phyloP scores from a whole-genome alignment of 2,329 filamentous ascomycete genomes.

The Pseudogymnoascus sp. region DNA sequence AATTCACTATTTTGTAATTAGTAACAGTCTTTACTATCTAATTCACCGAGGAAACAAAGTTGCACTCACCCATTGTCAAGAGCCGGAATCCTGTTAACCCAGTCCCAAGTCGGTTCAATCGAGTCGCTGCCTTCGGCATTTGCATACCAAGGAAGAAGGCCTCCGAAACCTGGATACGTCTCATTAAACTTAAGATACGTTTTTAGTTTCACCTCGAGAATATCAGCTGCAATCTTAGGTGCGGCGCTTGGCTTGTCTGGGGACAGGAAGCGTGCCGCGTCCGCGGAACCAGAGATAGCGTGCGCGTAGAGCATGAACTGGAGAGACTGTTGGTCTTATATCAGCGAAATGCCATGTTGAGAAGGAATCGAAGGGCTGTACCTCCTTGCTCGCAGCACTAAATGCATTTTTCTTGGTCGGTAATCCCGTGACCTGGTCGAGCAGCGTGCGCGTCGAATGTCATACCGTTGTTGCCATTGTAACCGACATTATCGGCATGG shows the following conservation, averaged over 20 bases:
- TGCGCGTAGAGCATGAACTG: conserved; percentile 40
- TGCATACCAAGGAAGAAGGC: conserved; percentile 36
- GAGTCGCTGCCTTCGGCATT: conserved; percentile 19
- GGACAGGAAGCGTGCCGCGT: conserved; percentile 36
- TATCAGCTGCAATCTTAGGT: conserved; percentile 29
- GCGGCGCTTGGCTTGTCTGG: conserved; percentile 30
- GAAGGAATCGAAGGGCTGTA: conserved; percentile 10
- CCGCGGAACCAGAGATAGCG: conserved; percentile 32
- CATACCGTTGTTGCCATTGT: conserved; percentile 38
- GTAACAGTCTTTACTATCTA: not conserved
- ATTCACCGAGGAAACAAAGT: not conserved
- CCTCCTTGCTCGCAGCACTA: conserved; percentile 35
- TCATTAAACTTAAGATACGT: conserved; percentile 37
- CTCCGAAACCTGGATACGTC: conserved; percentile 37
- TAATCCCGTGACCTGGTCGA: conserved; percentile 34
- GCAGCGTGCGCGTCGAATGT: conserved; percentile 36
- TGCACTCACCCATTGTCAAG: conserved; percentile 35
- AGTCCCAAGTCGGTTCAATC: conserved; percentile 32
- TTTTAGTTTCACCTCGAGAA: conserved; percentile 35
- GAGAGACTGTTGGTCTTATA: conserved; percentile 27
- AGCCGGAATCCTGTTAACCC: conserved; percentile 35
- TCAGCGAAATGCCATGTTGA: not conserved
- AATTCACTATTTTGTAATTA: conserved; percentile 28
- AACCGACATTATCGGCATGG: conserved; percentile 36
- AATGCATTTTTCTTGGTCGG: conserved; percentile 33